phyloP scores from a whole-genome alignment of 768 basidiomycete genomes.

The Phlebiopsis gigantea region DNA sequence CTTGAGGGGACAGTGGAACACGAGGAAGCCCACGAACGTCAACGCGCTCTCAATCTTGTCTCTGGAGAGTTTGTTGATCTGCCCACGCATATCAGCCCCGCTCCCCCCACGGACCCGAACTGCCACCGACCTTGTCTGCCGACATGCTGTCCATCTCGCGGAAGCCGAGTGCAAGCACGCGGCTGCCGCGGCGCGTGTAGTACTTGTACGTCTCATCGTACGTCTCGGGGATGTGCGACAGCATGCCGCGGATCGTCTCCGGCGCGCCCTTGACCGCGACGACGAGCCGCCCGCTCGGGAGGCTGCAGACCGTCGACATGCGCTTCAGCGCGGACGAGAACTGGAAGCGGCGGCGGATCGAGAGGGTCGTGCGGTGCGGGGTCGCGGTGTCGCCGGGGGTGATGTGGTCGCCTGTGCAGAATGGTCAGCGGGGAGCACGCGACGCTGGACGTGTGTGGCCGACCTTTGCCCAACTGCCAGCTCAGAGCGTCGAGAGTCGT shows the following conservation, averaged over 20 bases:
- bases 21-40: constrained; percentile 90
- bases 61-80: constrained; percentile 89
- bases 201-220: constrained; percentile 96
- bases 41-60: constrained; percentile 76
- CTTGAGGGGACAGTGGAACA: constrained; percentile 98
- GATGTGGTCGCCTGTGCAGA: constrained; percentile 54
- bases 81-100: background rate
- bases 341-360: constrained; percentile 89
- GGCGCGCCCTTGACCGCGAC: constrained; percentile 94
- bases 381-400: constrained; percentile 47
- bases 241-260: constrained; percentile 92
- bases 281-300: constrained; percentile 53
- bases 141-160: constrained; percentile 75
- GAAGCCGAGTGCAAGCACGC: constrained; percentile 87
- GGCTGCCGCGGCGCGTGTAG: constrained; percentile 88
- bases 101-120: background rate
- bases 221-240: constrained; percentile 58
- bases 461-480: constrained; percentile 77
- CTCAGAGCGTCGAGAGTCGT: constrained; percentile 88
- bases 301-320: constrained; percentile 86
- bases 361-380: constrained; percentile 54
- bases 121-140: constrained; percentile 60
- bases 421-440: background rate
- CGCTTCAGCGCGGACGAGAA: constrained; percentile 97
- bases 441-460: constrained; percentile 8